A percentile compares a stretch with the other conserved stretches of the same genome.
Evolutionary conservation across 345 rosid species (phyloP).

Genomic region (Gynandropsis gynandra): DNA sequence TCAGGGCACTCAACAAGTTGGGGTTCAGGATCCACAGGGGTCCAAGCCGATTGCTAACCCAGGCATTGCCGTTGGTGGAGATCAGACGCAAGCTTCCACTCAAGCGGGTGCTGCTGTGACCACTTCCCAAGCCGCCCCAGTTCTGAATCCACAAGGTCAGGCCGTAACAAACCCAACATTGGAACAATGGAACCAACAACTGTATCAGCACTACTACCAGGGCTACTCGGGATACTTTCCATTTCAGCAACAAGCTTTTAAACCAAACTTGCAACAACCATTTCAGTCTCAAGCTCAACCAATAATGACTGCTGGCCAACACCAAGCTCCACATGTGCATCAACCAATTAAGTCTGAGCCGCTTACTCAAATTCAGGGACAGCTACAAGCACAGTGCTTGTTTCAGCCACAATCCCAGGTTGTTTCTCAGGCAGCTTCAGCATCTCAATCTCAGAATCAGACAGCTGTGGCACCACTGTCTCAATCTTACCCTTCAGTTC

Average conservation of each 20-base stretch:
- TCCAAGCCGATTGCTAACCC: slow-evolving; percentile 37
- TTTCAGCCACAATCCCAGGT: slow-evolving; percentile 16
- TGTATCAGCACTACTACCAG: slow-evolving; percentile 62
- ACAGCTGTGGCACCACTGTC: slow-evolving; percentile 30
- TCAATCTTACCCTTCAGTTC: slow-evolving; percentile 22
- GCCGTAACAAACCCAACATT: slow-evolving; percentile 31
- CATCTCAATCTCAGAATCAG: slow-evolving; percentile 37
- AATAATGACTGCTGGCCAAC: no score
- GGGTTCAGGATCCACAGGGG: slow-evolving; percentile 35
- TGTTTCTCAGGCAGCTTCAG: slow-evolving; percentile 25
- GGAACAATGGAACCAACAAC: slow-evolving; percentile 52
- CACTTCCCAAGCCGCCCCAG: slow-evolving; percentile 35
- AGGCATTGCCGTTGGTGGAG: slow-evolving; percentile 24
- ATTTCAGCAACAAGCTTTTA: slow-evolving; percentile 37
- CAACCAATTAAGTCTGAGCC: no score
- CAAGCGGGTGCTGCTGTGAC: slow-evolving; percentile 26
- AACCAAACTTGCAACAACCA: slow-evolving; percentile 27
- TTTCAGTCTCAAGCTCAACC: slow-evolving; percentile 12
- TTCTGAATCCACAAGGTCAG: slow-evolving; percentile 32
- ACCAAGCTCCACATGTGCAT: no score
- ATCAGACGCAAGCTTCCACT: slow-evolving; percentile 33
- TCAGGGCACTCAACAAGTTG: slow-evolving; percentile 53
- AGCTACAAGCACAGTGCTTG: slow-evolving; percentile 22
- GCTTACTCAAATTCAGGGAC: not conserved
- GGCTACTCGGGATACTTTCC: slow-evolving; percentile 49